Conservation (phyloP, 2,329 filamentous ascomycete species). For the Cladosporium austrohemisphaericum region DNA sequence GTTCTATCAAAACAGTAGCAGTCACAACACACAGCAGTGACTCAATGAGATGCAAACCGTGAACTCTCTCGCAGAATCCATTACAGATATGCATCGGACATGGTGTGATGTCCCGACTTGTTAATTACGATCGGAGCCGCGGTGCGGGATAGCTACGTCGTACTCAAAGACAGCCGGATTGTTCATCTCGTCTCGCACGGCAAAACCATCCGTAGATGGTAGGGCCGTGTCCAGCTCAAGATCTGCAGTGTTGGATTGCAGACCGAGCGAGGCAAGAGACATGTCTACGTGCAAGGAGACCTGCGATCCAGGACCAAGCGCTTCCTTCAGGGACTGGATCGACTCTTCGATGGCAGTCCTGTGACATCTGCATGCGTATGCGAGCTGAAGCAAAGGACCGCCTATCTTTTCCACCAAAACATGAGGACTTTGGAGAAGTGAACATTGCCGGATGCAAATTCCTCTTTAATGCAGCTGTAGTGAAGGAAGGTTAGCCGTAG, state of each 20-base stretch:
- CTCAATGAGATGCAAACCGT: no score
- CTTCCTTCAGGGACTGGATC: not conserved
- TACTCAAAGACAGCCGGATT: conserved; percentile 17
- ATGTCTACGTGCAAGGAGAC: not conserved
- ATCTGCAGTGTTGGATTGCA: conserved; percentile 13
- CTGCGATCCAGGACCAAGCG: not conserved
- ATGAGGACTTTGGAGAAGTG: no score
- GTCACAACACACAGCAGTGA: no score
- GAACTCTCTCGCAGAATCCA: not conserved
- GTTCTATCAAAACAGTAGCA: no score
- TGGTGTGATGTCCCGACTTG: conserved; percentile 12
- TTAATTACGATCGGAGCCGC: conserved; percentile 17
- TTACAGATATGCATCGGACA: not conserved
- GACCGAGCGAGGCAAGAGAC: conserved; percentile 18
- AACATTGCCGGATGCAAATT: conserved; percentile 1
- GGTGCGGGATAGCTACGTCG: conserved; percentile 15
- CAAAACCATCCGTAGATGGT: not conserved
- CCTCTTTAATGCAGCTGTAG: conserved; percentile 1
- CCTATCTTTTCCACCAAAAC: no score
- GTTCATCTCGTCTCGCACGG: conserved; percentile 16
- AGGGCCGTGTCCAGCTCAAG: conserved; percentile 16
- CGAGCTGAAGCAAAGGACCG: no score
- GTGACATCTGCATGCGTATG: not conserved
- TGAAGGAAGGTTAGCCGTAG: no score
- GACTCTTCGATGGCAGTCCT: not conserved